Conservation (phyloP, 78 protist genomes). For the Dictyostelium capitatum region DNA sequence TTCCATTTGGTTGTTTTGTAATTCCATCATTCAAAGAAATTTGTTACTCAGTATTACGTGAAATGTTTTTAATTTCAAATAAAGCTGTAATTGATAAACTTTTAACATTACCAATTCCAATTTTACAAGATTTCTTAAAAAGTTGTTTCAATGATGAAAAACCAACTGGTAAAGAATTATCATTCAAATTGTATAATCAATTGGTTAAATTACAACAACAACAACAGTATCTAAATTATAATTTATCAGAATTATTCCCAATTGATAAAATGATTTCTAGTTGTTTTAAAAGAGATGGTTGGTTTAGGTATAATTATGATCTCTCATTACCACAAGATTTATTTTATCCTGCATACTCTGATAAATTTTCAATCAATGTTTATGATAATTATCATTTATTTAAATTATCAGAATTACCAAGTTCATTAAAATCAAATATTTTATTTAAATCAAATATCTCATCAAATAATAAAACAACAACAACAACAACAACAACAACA, state of each 20-base stretch:
- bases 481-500: no score
- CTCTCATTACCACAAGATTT: not conserved
- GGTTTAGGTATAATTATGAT: slow-evolving; percentile 4
- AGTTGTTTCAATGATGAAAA: slow-evolving; percentile 9
- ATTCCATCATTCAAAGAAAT: slow-evolving; percentile 23
- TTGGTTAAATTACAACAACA: not conserved
- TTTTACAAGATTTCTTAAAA: not conserved
- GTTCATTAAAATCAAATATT: not conserved
- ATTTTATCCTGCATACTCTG: slow-evolving; percentile 11
- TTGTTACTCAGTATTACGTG: slow-evolving; percentile 31
- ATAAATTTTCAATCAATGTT: slow-evolving; percentile 24
- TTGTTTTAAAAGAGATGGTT: slow-evolving; percentile 3
- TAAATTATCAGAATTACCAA: not conserved
- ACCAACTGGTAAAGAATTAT: slow-evolving; percentile 61
- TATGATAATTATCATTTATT: slow-evolving; percentile 30
- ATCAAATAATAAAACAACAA: no score
- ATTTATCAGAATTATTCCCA: not conserved
- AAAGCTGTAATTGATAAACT: not conserved
- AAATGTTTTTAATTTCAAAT: slow-evolving; percentile 23
- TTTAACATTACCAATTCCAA: not conserved
- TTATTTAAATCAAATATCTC: not conserved
- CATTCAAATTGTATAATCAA: not conserved
- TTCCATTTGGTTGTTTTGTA: not conserved
- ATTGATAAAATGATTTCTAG: not conserved
- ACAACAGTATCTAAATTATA: not conserved